phyloP scores from a whole-genome alignment of 2,329 filamentous ascomycete species.

The Aureobasidium pullulans region DNA sequence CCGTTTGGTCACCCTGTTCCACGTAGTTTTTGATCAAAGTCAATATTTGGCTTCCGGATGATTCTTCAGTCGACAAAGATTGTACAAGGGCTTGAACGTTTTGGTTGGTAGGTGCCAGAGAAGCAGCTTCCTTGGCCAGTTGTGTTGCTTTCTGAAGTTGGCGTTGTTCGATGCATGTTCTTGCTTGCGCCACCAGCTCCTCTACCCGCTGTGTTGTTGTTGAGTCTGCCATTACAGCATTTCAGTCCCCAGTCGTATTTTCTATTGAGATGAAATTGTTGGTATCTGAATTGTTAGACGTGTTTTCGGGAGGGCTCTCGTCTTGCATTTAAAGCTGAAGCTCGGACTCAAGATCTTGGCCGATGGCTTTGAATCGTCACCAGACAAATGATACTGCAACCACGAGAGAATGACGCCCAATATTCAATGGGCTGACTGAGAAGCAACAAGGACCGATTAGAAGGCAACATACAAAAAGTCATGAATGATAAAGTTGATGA shows the following conservation, averaged over 20 bases:
- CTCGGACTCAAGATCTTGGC: slow-evolving; percentile 4
- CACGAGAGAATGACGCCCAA: not conserved
- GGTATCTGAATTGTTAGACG: not conserved
- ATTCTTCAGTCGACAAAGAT: not conserved
- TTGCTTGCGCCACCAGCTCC: not conserved
- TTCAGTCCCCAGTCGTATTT: not conserved
- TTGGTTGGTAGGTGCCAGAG: slow-evolving; percentile 8
- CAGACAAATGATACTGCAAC: not conserved
- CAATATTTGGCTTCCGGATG: not conserved
- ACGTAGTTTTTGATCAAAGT: slow-evolving; percentile 19
- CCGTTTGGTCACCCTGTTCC: slow-evolving; percentile 26
- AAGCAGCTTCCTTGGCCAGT: slow-evolving; percentile 12
- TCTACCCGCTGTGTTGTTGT: slow-evolving; percentile 8
- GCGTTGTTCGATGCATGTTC: slow-evolving; percentile 2
- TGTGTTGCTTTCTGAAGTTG: slow-evolving; percentile 11
- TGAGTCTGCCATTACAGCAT: slow-evolving; percentile 9
- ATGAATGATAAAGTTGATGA: not conserved
- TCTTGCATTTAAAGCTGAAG: slow-evolving; percentile 8
- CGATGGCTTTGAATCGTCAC: not conserved
- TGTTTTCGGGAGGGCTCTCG: not conserved
- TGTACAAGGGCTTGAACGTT: slow-evolving; percentile 2
- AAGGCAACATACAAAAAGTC: not conserved
- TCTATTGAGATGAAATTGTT: not conserved
- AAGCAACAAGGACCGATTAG: not conserved
- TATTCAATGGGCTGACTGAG: not conserved